A percentile compares a stretch with the other conserved stretches of the same genome.
Conservation (phyloP, 495 filamentous ascomycete genomes). For the Penicillium canariense region DNA sequence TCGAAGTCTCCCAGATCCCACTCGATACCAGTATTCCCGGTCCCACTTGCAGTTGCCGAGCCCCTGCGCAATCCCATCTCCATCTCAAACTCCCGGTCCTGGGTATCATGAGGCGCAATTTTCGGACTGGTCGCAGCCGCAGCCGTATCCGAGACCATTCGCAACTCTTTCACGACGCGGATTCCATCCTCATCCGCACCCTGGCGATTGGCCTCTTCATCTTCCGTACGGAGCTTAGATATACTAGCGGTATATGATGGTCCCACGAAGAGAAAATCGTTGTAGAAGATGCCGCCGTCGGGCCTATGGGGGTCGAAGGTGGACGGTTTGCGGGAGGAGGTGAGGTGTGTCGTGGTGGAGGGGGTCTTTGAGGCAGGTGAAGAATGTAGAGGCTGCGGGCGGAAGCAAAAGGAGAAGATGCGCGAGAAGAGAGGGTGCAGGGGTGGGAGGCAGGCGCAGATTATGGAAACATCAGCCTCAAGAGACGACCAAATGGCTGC, state of each 20-base stretch:
- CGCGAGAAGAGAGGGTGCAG: slow-evolving; percentile 74
- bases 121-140: neutral
- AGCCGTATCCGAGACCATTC: slow-evolving; percentile 19
- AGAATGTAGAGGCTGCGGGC: slow-evolving; percentile 18
- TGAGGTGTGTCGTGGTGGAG: slow-evolving; percentile 6
- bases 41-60: neutral
- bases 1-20: slow-evolving; percentile 30
- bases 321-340: slow-evolving; percentile 16
- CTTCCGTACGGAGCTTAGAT: too few relatives aligned
- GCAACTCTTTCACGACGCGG: slow-evolving; percentile 34
- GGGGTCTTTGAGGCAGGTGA: slow-evolving; percentile 15
- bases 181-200: slow-evolving; percentile 22
- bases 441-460: slow-evolving; percentile 79
- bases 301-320: slow-evolving; percentile 12
- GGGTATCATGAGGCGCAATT: neutral
- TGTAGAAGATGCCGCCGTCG: slow-evolving; percentile 24
- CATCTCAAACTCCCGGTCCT: slow-evolving; percentile 16
- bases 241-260: slow-evolving; percentile 30
- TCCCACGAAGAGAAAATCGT: slow-evolving; percentile 19
- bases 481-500: slow-evolving; percentile 72
- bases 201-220: too few relatives aligned
- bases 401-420: slow-evolving; percentile 56
- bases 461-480: slow-evolving; percentile 77
- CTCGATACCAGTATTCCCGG: slow-evolving; percentile 16
- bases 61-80: neutral